phyloP scores from a whole-genome alignment of 495 filamentous ascomycete species.

The Lindgomyces ingoldianus region DNA sequence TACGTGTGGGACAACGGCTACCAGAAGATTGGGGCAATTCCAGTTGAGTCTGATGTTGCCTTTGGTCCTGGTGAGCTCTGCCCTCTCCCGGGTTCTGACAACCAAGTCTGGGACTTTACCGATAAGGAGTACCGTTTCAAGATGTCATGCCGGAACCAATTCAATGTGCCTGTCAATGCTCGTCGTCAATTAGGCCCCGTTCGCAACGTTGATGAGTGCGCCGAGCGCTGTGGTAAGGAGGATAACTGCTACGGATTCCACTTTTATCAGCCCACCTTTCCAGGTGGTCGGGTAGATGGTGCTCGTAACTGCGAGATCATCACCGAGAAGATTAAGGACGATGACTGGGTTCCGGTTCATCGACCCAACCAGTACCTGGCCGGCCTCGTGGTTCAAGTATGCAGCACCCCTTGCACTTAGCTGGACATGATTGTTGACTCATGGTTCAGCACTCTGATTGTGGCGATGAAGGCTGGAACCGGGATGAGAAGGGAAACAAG shows the following conservation, averaged over 20 bases:
- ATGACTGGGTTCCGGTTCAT: background rate
- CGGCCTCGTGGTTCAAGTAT: background rate
- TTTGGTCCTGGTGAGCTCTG: constrained; percentile 3
- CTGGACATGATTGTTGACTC: background rate
- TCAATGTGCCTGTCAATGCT: background rate
- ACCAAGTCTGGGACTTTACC: constrained; percentile 10
- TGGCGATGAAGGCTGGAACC: constrained; percentile 6
- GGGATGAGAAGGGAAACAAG: constrained; percentile 1
- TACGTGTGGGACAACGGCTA: constrained; percentile 20
- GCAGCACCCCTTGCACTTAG: too few species aligned
- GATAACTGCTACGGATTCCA: constrained; percentile 13
- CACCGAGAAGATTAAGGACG: background rate
- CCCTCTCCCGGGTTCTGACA: constrained; percentile 18
- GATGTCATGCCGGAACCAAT: constrained; percentile 13
- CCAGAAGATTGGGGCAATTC: constrained; percentile 13
- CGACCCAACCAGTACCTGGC: background rate
- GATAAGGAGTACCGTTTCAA: background rate
- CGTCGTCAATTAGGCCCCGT: background rate
- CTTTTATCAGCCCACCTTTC: constrained; percentile 2
- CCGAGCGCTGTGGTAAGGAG: background rate
- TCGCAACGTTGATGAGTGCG: background rate
- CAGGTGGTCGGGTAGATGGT: constrained; percentile 6
- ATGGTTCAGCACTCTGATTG: background rate
- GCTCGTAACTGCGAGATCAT: constrained; percentile 8
- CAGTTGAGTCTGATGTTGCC: background rate